phyloP scores from a whole-genome alignment of 805 yeast genomes.

The Wickerhamiella slavikovae region DNA sequence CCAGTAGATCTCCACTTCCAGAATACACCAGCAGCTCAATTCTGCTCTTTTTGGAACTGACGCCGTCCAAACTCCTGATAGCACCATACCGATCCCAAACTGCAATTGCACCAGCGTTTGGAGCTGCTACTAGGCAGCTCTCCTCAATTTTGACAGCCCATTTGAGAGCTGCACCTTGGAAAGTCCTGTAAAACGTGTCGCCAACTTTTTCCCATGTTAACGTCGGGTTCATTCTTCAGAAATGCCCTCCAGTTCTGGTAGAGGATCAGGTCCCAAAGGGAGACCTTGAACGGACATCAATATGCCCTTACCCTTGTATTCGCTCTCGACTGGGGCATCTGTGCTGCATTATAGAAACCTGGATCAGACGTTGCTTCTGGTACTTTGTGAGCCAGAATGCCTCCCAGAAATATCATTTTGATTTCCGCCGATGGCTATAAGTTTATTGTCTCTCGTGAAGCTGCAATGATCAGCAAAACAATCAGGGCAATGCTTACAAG shows the following conservation, averaged over 20 bases:
- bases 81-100: constrained; percentile 9
- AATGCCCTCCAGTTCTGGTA: neutral
- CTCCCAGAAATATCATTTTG: constrained; percentile 32
- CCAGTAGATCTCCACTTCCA: constrained; percentile 15
- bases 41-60: constrained; percentile 4
- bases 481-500: constrained; percentile 30
- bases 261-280: too few species aligned
- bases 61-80: constrained; percentile 6
- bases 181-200: constrained; percentile 43
- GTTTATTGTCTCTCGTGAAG: constrained; percentile 43
- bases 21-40: constrained; percentile 13
- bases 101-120: constrained; percentile 36
- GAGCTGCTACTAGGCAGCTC: constrained; percentile 28
- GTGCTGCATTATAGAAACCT: too few species aligned
- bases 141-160: constrained; percentile 29
- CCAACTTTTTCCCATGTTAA: constrained; percentile 61
- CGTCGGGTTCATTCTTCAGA: constrained; percentile 7
- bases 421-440: constrained; percentile 54
- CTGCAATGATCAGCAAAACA: constrained; percentile 55
- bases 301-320: too few species aligned
- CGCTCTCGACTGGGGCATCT: too few species aligned
- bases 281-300: too few species aligned
- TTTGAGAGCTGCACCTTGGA: constrained; percentile 33
- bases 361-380: too few species aligned
- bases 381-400: constrained; percentile 8